Evolutionary conservation across 2,329 filamentous ascomycete genomes (phyloP).

Genomic region (Pyrenophora tritici-repentis): DNA sequence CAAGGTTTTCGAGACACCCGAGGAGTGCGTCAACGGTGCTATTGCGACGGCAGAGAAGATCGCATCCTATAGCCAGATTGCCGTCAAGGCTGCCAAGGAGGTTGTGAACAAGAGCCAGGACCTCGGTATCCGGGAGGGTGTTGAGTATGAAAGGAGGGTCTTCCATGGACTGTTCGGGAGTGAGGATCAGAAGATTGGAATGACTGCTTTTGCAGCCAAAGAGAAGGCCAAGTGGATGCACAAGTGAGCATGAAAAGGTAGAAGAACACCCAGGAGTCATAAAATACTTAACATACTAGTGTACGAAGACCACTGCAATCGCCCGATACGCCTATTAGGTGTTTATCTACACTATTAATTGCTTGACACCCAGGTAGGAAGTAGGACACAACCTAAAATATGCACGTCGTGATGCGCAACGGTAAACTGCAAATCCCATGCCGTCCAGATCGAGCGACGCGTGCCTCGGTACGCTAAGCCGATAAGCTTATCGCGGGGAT

Average conservation of each 20-base stretch:
- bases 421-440: not conserved
- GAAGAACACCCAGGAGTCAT: no score
- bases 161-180: conserved; percentile 95
- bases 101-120: conserved; percentile 99
- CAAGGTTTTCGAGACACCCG: conserved; percentile 76
- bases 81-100: conserved; percentile 89
- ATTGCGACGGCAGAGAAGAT: conserved; percentile 87
- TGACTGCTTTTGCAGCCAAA: conserved; percentile 96
- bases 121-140: conserved; percentile 80
- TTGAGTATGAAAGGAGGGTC: conserved; percentile 90
- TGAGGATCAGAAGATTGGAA: conserved; percentile 92
- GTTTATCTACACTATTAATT: no score
- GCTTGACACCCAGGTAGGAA: no score
- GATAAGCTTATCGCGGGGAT: conserved; percentile 22
- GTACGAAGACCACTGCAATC: no score
- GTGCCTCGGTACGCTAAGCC: conserved; percentile 7
- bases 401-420: not conserved
- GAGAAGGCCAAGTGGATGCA: conserved; percentile 89
- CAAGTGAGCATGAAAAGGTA: conserved; percentile 57
- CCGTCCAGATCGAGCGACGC: conserved; percentile 10
- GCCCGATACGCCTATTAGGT: no score
- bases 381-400: not conserved
- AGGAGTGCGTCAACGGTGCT: conserved; percentile 80
- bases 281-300: no score
- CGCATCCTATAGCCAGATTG: conserved; percentile 83